These are phyloP conservation scores for Microstegium vimineum DNA, from an alignment of 176 grass and related monocot species.

Conservation along the genomic window DNA sequence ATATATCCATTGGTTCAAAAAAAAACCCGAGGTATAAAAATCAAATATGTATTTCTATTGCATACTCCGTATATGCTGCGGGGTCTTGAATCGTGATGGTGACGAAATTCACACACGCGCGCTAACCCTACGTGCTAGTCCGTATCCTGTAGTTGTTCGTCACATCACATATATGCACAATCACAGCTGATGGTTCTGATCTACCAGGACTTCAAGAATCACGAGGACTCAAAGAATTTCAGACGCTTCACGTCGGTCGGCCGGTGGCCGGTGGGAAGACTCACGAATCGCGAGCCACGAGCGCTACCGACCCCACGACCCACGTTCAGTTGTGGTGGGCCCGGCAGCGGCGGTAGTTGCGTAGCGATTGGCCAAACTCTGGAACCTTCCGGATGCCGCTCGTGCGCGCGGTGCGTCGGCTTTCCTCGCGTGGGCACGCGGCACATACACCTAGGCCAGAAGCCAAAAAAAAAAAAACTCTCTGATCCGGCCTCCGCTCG, in stretches of 20 bases:
- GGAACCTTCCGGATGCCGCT: neutral
- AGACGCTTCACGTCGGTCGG: neutral
- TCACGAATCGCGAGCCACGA: neutral
- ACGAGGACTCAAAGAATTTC: neutral
- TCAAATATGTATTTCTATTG: no score
- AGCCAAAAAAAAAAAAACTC: no score
- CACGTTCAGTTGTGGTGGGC: neutral
- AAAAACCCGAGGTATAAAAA: no score
- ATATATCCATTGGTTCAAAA: no score
- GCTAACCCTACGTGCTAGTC: neutral
- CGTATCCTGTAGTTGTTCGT: no score
- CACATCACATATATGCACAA: neutral
- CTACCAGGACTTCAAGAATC: neutral
- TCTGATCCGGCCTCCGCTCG: no score
- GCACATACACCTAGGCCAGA: no score
- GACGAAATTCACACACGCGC: neutral
- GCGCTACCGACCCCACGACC: neutral
- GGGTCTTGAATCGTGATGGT: no score
- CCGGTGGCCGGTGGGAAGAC: neutral
- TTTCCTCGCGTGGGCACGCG: neutral
- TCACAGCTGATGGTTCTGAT: no score
- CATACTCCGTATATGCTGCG: no score
- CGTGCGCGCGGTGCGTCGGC: neutral
- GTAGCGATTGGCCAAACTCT: neutral
- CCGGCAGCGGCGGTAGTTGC: neutral